A percentile compares a stretch with the other conserved stretches of the same genome.
Evolutionary conservation across 306 rosid species (phyloP).

Genomic region (Corylus heterophylla): DNA sequence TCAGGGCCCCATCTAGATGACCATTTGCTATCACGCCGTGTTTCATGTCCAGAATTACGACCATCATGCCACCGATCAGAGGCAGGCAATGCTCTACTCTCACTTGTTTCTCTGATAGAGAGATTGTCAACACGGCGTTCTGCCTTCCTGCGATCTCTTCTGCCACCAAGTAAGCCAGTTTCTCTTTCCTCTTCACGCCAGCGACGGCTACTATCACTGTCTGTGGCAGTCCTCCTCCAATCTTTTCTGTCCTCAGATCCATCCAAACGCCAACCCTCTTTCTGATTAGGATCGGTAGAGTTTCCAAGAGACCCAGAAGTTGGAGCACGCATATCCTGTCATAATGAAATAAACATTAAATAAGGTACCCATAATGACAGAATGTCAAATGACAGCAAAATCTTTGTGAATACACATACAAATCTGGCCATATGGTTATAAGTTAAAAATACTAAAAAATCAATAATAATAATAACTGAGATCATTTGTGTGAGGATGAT

Average conservation of each 20-base stretch:
- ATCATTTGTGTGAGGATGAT: background rate
- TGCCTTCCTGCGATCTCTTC: slow-evolving; percentile 57
- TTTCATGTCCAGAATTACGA: slow-evolving; percentile 48
- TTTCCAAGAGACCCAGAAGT: slow-evolving; percentile 41
- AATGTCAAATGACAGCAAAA: background rate
- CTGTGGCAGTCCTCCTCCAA: slow-evolving; percentile 49
- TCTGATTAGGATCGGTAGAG: slow-evolving; percentile 42
- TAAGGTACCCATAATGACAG: background rate
- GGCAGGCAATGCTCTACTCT: slow-evolving; percentile 40
- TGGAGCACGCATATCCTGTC: slow-evolving; percentile 50
- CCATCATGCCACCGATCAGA: slow-evolving; percentile 63
- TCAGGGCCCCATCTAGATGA: slow-evolving; percentile 68
- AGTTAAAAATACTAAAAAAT: background rate
- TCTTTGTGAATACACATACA: background rate
- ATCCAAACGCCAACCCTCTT: slow-evolving; percentile 61
- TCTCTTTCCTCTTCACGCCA: slow-evolving; percentile 74
- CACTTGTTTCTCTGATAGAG: slow-evolving; percentile 44
- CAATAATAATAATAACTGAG: background rate
- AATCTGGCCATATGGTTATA: background rate
- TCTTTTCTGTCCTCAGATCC: slow-evolving; percentile 57
- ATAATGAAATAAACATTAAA: background rate
- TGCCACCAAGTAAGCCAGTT: slow-evolving; percentile 58
- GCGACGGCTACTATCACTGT: slow-evolving; percentile 54
- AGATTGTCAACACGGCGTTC: slow-evolving; percentile 51
- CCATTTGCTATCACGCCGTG: slow-evolving; percentile 63